Percentiles rank a stretch among this genome's conserved stretches.
These are phyloP conservation scores for Proliferodiscus dingleyae DNA, from an alignment of 2,329 filamentous ascomycete species.

Conservation along the genomic window DNA sequence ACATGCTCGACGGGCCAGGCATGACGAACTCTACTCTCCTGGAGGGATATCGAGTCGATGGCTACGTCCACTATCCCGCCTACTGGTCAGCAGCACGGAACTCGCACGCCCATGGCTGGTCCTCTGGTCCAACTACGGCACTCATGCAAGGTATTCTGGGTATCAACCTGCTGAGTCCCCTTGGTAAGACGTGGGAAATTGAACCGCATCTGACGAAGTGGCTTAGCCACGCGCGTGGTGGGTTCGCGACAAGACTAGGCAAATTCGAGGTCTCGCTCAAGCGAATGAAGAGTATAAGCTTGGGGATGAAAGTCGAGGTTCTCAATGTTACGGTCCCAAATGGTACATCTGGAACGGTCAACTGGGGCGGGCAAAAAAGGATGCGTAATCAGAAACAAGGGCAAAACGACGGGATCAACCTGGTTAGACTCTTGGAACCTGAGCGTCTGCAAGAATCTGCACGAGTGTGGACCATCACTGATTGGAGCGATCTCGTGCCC, in stretches of 20 bases:
- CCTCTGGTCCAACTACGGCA: constrained; percentile 41
- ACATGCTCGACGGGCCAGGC: constrained; percentile 44
- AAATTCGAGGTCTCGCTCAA: constrained; percentile 31
- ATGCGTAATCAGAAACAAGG: constrained; percentile 12
- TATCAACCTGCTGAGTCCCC: constrained; percentile 33
- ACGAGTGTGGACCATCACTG: neutral
- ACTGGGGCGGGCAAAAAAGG: constrained; percentile 22
- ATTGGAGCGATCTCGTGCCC: constrained; percentile 12
- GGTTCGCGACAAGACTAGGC: constrained; percentile 34
- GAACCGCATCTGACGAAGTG: constrained; percentile 36
- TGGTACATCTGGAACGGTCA: constrained; percentile 23
- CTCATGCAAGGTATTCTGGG: constrained; percentile 41
- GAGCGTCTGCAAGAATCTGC: neutral
- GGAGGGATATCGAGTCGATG: constrained; percentile 36
- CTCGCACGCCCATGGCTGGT: constrained; percentile 46
- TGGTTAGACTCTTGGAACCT: constrained; percentile 13
- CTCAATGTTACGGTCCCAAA: constrained; percentile 27
- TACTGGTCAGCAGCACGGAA: constrained; percentile 32
- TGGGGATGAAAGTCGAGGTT: constrained; percentile 17
- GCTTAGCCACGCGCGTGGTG: constrained; percentile 33
- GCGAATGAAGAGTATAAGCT: constrained; percentile 14
- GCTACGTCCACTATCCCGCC: constrained; percentile 33
- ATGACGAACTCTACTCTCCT: constrained; percentile 36
- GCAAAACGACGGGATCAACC: constrained; percentile 11
- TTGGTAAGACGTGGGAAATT: constrained; percentile 36